A percentile compares a stretch with the other conserved stretches of the same genome.
These are phyloP conservation scores for Turnera subulata DNA, from an alignment of 345 rosid species.

Conservation along the genomic window DNA sequence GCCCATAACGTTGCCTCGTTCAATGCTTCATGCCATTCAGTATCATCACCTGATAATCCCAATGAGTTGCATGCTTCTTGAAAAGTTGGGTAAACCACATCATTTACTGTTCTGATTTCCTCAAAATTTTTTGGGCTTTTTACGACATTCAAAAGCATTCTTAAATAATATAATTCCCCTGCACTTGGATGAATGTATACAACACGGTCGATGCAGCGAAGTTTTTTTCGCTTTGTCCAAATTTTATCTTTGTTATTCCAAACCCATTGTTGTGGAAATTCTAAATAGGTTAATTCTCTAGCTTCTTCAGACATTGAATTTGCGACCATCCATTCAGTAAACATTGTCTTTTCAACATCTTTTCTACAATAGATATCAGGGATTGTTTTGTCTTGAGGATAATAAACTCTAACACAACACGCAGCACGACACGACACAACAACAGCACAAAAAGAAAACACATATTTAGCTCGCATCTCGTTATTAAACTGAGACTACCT, in stretches of 20 bases:
- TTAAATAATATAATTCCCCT: background rate
- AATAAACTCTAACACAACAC: background rate
- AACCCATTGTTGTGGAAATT: background rate
- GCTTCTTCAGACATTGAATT: background rate
- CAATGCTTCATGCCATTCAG: background rate
- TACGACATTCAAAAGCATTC: background rate
- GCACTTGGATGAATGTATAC: background rate
- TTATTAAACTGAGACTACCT: too few relatives aligned
- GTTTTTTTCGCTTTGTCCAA: background rate
- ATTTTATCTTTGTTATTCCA: background rate
- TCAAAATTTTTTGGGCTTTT: background rate
- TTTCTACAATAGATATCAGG: background rate
- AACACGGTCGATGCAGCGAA: background rate
- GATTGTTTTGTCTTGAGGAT: background rate
- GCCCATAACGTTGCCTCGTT: background rate
- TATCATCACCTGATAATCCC: background rate
- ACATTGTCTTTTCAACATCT: background rate
- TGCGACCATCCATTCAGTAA: background rate
- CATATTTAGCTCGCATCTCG: too few relatives aligned
- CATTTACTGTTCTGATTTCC: background rate
- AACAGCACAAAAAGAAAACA: too few relatives aligned
- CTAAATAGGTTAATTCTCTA: background rate
- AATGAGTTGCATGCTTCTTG: background rate
- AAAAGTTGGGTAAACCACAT: background rate
- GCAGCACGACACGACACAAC: too few relatives aligned